Evolutionary conservation across 495 filamentous ascomycete species (phyloP), one percentile per base, ranked within the genome.

Genomic region (Cairneyella variabilis): DNA sequence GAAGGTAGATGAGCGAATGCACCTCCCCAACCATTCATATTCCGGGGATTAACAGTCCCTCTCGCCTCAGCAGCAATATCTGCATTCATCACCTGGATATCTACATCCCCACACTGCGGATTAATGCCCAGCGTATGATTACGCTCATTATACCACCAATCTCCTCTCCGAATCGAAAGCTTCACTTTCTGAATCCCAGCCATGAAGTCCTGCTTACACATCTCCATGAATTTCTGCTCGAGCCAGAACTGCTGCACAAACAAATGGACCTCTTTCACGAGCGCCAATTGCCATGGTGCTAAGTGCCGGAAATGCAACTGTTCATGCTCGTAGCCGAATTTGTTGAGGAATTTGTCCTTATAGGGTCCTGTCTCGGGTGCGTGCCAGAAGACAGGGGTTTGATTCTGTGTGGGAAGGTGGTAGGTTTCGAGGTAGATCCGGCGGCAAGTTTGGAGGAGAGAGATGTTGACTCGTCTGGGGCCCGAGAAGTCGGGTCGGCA

Each of bases 191-290:
- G 51, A n/a, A 63, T 27, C 4, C 53, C 52, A 36, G 54, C 23
- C 54, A 66, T 59, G 41, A 52, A 54, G 2, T 44, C 17, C 7
- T 53, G 22, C 11, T 38, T 4, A 26, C 46, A 53, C 7, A 64
- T 18, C 0, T 21, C 4, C 1, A 26, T 23, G n/a, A 65, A 65
- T 10, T 8, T 17, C 16, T 49, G 28, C 46, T 65, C 63, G 2
- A 65, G 60, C 60, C 63, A 65, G 48, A 34, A 60, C 26, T 57
- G 45, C 28, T 62, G 60, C 11, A 51, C 58, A 25, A 60, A 62
- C 2, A 65, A 39, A 44, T 57, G 62, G 1, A 45, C 28, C 8
- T 58, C 51, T 21, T 48, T 56, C 16, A 60, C 60, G 4, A 56
- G 43, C 10, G 53, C 27, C 20, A 53, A 21, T 32, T 61, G 58